Evolutionary conservation across 2,329 filamentous ascomycete species (phyloP), one percentile per base, ranked within the genome.

Genomic region (Pseudopithomyces maydicus): DNA sequence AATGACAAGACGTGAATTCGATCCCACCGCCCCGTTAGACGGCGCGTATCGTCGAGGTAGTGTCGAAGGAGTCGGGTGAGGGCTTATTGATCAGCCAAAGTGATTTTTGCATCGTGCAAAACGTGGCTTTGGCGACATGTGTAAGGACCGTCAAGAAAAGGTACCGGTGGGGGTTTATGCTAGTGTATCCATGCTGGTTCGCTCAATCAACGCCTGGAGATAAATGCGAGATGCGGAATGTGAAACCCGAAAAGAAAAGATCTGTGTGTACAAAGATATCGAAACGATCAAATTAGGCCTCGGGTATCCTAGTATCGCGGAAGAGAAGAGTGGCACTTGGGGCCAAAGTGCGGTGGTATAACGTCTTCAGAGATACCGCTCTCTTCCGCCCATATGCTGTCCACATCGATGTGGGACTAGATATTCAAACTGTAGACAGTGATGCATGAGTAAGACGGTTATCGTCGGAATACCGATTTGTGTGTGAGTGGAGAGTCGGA

Each of bases 401-500:
- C 19, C 22, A 23, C 11, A 20, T 7, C 36, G 17, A 33, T 15
- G 1, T 14, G 19, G 23, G 3, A 36, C 20, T 17, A 19, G 29
- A 22, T 17, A 48, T 19, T 47, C 29, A 22, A 35, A 15, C n/a
- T 35, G n/a, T 17, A 2, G 47, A 32, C 19, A 20, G 19, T 38
- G 45, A 12, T 36, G 32, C 36, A 32, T 29, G 19, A 41, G 32
- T 38, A n/a, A 20, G 50, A n/a, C n/a, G 38, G 39, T 58, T 56
- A 69, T 56, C 67, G 68, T 38, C 69, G 64, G 54, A 65, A 74
- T 23, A 64, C 59, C 15, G 67, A 69, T 43, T 73, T 74, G 57
- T 71, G 70, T 1, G 62, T 72, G 11, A 73, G 66, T 2, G 71
- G 71, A 20, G 69, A 71, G 43, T 74, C 68, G 36, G 69, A 66